Conservation (phyloP, 345 rosid genomes). For the Eucalyptus regnans region DNA sequence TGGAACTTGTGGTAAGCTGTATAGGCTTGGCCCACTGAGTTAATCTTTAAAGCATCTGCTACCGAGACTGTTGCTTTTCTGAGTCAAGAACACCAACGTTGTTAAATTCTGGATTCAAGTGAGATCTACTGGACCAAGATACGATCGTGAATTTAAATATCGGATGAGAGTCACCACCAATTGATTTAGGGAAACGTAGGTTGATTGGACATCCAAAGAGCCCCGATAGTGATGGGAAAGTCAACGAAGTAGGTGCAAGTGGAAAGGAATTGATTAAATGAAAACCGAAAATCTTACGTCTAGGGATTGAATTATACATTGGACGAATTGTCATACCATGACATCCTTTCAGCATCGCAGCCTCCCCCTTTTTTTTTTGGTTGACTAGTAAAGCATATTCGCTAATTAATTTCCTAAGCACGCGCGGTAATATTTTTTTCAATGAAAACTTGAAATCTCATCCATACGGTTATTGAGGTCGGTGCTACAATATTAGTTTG, state of each 20-base stretch:
- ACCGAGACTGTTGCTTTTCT: background rate
- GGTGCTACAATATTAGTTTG: background rate
- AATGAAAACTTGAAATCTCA: background rate
- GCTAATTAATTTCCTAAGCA: background rate
- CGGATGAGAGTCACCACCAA: background rate
- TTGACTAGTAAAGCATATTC: background rate
- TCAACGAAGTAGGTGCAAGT: background rate
- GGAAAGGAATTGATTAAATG: background rate
- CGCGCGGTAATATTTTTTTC: background rate
- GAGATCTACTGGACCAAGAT: background rate
- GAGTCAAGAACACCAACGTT: background rate
- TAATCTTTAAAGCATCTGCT: background rate
- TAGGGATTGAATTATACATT: background rate
- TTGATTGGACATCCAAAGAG: background rate
- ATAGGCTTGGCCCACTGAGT: background rate
- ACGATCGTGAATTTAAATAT: background rate
- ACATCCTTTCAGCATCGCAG: too few relatives aligned
- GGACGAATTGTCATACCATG: background rate
- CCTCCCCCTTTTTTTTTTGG: too few relatives aligned
- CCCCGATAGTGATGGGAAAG: background rate
- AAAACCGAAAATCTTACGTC: background rate
- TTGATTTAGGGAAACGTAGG: background rate
- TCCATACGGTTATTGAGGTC: background rate
- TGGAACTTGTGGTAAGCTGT: background rate
- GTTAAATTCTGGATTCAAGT: background rate